These are phyloP conservation scores for Litchi chinensis DNA, from an alignment of 345 rosid species.

Conservation along the genomic window DNA sequence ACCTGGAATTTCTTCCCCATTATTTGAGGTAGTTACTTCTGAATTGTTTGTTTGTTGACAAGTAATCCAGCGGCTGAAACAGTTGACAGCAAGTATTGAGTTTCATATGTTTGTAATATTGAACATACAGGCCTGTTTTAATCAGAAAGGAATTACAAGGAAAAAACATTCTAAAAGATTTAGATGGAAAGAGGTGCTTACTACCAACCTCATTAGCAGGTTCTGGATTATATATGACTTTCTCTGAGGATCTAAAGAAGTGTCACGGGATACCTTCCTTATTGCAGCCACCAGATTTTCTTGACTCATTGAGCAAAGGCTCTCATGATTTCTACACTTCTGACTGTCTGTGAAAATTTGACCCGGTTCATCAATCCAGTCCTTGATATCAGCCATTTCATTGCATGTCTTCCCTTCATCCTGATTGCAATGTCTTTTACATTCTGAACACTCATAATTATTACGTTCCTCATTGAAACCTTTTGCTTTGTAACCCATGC, in stretches of 20 bases:
- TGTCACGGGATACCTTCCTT: conserved; percentile 68
- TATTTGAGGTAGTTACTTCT: conserved; percentile 27
- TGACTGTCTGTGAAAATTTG: conserved; percentile 30
- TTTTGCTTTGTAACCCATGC: conserved; percentile 21
- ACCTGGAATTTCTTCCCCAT: conserved; percentile 52
- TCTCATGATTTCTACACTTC: conserved; percentile 37
- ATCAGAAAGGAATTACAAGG: too few relatives aligned
- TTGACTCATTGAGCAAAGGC: conserved; percentile 49
- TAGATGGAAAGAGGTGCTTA: conserved; percentile 1
- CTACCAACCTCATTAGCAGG: conserved; percentile 67
- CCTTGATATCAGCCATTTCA: conserved; percentile 22
- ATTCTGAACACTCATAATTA: conserved; percentile 28
- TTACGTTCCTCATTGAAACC: conserved; percentile 25
- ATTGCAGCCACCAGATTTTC: conserved; percentile 68
- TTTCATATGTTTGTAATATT: conserved; percentile 10
- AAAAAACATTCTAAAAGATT: background rate
- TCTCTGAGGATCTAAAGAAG: conserved; percentile 60
- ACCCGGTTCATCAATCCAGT: conserved; percentile 22
- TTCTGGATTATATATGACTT: conserved; percentile 67
- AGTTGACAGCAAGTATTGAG: conserved; percentile 34
- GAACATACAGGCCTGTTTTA: background rate
- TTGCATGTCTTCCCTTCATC: conserved; percentile 27
- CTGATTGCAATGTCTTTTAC: conserved; percentile 26
- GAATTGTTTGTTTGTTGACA: conserved; percentile 41
- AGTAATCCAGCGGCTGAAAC: conserved; percentile 79